Base-by-base conservation (phyloP, 768 basidiomycete species). In the Ramaria sp. region DNA sequence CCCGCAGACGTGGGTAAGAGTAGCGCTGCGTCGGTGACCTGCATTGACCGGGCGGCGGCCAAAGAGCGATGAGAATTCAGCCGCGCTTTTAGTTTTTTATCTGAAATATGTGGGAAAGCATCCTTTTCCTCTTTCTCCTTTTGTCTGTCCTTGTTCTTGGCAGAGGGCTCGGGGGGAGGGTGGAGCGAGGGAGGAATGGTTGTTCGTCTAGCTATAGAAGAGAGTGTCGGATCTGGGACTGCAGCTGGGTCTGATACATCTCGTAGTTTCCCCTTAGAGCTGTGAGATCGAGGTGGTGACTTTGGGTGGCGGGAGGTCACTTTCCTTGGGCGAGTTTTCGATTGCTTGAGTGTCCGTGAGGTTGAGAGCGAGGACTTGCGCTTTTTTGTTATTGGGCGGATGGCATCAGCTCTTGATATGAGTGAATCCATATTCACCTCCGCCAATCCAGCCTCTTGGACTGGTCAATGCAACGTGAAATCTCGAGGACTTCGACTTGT, bases 11-110 rank as follows among this genome's bases (percentile, higher is more conserved):
- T 83, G 42, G 75, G 70, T 54, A 82, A 67, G n/a, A 89, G 71
- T 61, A 87, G 69, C 49, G 84, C 84, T 20, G 85, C 81, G 71
- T 90, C 87, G 48, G 85, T 70, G 49, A 83, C 60, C 16, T 87
- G 71, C 7, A 70, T 71, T 63, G 82, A 78, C 22, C 79, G 66
- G n/a, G 82, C 73, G 3, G 80, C 81, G n/a, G 76, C 70, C 44
- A 83, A 79, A 0, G 74, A 69, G 7, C 82, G 75, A 61, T 85
- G 78, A 2, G 79, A 73, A 27, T 74, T 74, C 0, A 94, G 71
- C 59, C 84, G 76, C 3, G 79, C 71, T n/a, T 87, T 77, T 1
- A 94, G 75, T 61, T 85, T 89, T 67, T 80, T 79, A 67, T 89
- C 84, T 5, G 75, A 73, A 22, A 93, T 81, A 60, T 87, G 82